Percentiles rank a stretch among this genome's conserved stretches.
These are phyloP conservation scores for Blastosporella zonata DNA, from an alignment of 1,284 basidiomycete genomes.

Conservation along the genomic window DNA sequence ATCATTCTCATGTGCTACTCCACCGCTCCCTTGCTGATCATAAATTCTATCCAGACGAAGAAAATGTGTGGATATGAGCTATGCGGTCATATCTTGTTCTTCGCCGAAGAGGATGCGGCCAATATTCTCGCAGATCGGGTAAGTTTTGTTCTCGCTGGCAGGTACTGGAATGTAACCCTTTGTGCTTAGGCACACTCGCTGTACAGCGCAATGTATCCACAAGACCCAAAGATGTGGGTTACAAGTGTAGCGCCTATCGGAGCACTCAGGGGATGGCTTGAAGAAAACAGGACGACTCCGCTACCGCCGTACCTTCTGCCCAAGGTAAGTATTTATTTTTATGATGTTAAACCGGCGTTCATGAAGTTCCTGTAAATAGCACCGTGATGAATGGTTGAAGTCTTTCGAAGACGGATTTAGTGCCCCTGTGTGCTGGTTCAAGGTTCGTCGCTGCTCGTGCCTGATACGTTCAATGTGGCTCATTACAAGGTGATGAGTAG, in stretches of 20 bases:
- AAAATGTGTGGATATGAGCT: constrained; percentile 31
- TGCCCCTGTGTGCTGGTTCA: constrained; percentile 23
- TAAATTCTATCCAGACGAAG: constrained; percentile 22
- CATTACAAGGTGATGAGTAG: constrained; percentile 8
- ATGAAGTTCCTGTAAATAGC: constrained; percentile 2
- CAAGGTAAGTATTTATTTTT: constrained; percentile 5
- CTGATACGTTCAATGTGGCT: not conserved
- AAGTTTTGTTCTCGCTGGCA: constrained; percentile 3
- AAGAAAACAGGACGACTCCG: constrained; percentile 21
- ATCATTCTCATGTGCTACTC: not conserved
- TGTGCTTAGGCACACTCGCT: constrained; percentile 25
- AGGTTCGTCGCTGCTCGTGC: constrained; percentile 7
- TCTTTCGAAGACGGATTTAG: constrained; percentile 18
- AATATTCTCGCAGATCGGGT: constrained; percentile 28
- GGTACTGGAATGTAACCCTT: not conserved
- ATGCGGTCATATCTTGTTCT: constrained; percentile 28
- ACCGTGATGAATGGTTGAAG: constrained; percentile 13
- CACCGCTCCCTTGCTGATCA: too few species aligned
- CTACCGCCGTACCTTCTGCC: constrained; percentile 14
- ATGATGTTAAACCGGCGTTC: not conserved
- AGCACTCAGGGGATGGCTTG: constrained; percentile 21
- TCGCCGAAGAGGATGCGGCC: constrained; percentile 24
- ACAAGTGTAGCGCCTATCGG: constrained; percentile 24
- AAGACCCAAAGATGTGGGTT: constrained; percentile 26
- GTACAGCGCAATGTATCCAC: constrained; percentile 23